phyloP scores from a whole-genome alignment of 768 basidiomycete species.

The Grammothele lineata region DNA sequence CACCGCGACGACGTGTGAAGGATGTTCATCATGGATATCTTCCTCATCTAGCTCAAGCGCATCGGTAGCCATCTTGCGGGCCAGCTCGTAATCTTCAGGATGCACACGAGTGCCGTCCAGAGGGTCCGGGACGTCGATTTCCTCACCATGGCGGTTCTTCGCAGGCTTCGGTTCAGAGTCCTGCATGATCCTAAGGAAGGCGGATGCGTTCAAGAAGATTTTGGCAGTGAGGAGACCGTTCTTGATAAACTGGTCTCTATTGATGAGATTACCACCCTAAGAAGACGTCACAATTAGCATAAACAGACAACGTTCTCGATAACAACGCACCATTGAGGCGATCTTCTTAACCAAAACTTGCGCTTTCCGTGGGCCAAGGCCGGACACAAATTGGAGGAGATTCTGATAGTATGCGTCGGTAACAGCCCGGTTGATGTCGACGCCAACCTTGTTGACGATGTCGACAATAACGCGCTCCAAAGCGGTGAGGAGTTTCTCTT shows the following conservation, averaged over 20 bases:
- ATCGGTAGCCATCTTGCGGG: constrained; percentile 97
- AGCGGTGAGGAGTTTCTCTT: constrained; percentile 74
- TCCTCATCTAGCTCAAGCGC: constrained; percentile 97
- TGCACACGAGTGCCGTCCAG: constrained; percentile 95
- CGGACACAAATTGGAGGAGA: constrained; percentile 86
- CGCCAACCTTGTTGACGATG: constrained; percentile 86
- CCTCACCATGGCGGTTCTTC: constrained; percentile 58
- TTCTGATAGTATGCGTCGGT: constrained; percentile 85
- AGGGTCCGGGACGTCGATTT: constrained; percentile 77
- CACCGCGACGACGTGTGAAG: constrained; percentile 81
- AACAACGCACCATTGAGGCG: constrained; percentile 56
- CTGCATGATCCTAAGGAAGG: constrained; percentile 81
- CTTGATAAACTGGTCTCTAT: constrained; percentile 86
- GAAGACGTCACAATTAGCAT: constrained; percentile 1
- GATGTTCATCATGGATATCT: constrained; percentile 88
- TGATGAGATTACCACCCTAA: constrained; percentile 84
- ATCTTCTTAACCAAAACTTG: constrained; percentile 81
- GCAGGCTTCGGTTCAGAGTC: constrained; percentile 57
- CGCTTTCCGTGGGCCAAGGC: constrained; percentile 93
- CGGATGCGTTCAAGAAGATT: constrained; percentile 91
- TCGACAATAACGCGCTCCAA: constrained; percentile 90
- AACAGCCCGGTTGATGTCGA: constrained; percentile 93
- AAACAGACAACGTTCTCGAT: neutral
- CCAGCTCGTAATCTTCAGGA: constrained; percentile 95
- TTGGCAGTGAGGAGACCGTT: constrained; percentile 75